These are phyloP conservation scores for Maudiozyma barnettii DNA, from an alignment of 805 yeast species.

Conservation along the genomic window DNA sequence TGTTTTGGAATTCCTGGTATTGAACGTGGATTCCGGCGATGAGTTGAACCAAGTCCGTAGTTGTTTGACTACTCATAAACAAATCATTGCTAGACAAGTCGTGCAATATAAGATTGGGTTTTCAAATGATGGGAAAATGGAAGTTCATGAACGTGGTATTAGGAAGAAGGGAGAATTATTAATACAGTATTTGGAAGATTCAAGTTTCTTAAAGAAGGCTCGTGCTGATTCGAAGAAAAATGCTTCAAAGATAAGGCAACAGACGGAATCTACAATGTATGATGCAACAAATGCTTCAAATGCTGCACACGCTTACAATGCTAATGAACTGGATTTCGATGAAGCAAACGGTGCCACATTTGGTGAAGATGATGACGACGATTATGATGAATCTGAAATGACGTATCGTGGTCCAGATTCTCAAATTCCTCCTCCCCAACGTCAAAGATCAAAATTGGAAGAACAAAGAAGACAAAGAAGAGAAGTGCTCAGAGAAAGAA, in stretches of 20 bases:
- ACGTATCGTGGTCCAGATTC: background rate
- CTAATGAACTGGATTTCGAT: slow-evolving; percentile 1
- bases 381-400: slow-evolving; percentile 4
- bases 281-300: slow-evolving; percentile 15
- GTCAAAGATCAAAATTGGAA: slow-evolving; percentile 22
- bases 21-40: slow-evolving; percentile 28
- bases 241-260: slow-evolving; percentile 23
- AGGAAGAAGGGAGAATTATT: slow-evolving; percentile 28
- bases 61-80: slow-evolving; percentile 27
- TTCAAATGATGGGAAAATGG: slow-evolving; percentile 32
- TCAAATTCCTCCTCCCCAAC: slow-evolving; percentile 3
- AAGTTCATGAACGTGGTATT: slow-evolving; percentile 31
- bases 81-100: slow-evolving; percentile 25
- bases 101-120: slow-evolving; percentile 23
- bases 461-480: slow-evolving; percentile 31
- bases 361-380: slow-evolving; percentile 14
- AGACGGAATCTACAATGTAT: slow-evolving; percentile 13
- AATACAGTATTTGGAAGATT: slow-evolving; percentile 22
- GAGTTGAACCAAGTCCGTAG: slow-evolving; percentile 26
- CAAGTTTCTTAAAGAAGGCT: slow-evolving; percentile 24
- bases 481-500: slow-evolving; percentile 29
- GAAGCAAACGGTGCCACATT: slow-evolving; percentile 5
- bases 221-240: slow-evolving; percentile 25
- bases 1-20: slow-evolving; percentile 27
- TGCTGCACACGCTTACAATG: background rate